Evolutionary conservation across 768 basidiomycete genomes (phyloP).

Genomic region (Lentinula boryana): DNA sequence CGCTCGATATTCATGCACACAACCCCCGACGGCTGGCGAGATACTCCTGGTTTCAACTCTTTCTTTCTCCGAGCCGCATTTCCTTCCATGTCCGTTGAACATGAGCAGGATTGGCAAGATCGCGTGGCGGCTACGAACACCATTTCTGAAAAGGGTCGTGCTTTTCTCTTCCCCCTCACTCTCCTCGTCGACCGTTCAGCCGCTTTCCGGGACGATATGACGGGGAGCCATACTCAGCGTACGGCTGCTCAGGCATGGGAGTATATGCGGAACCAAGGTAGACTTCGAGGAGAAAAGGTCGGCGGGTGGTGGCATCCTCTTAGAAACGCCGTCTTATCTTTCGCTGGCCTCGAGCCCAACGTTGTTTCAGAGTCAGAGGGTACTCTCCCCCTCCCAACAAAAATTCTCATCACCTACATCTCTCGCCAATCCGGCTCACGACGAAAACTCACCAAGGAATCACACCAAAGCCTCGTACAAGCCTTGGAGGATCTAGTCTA

Average conservation of each 20-base stretch:
- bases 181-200: conserved; percentile 75
- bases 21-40: conserved; percentile 61
- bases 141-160: conserved; percentile 24
- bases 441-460: conserved; percentile 45
- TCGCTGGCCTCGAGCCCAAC: conserved; percentile 43
- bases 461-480: conserved; percentile 49
- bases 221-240: conserved; percentile 61
- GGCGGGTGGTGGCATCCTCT: conserved; percentile 81
- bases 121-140: conserved; percentile 27
- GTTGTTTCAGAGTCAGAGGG: too few species aligned
- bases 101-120: conserved; percentile 67
- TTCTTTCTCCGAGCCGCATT: conserved; percentile 72
- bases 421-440: conserved; percentile 53
- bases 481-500: conserved; percentile 40
- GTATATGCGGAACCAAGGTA: conserved; percentile 29
- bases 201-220: conserved; percentile 58
- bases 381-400: conserved; percentile 33
- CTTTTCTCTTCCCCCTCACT: conserved; percentile 67
- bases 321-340: conserved; percentile 56
- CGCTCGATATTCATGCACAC: conserved; percentile 70
- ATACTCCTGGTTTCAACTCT: conserved; percentile 68
- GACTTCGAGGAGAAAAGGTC: conserved; percentile 31
- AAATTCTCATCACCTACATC: conserved; percentile 68
- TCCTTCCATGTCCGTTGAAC: conserved; percentile 65
- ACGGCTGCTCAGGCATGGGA: conserved; percentile 68